Conservation (phyloP, 768 basidiomycete genomes). For the Phallus indusiatus region DNA sequence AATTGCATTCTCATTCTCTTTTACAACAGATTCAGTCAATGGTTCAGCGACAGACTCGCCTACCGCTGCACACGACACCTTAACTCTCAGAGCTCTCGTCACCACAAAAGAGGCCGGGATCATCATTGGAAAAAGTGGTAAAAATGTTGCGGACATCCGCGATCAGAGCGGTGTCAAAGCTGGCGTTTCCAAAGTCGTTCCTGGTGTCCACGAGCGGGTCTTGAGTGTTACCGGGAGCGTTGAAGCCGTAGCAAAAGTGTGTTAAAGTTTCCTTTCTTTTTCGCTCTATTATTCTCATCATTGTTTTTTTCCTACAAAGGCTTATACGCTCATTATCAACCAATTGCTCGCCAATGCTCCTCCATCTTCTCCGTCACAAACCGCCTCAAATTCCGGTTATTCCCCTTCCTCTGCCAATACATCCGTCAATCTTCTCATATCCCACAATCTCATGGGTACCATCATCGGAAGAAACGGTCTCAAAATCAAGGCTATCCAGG, state of each 20-base stretch:
- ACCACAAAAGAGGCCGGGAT: slow-evolving; percentile 96
- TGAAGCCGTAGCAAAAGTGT: slow-evolving; percentile 85
- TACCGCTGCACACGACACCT: slow-evolving; percentile 48
- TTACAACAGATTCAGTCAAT: slow-evolving; percentile 16
- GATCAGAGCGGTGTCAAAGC: slow-evolving; percentile 96
- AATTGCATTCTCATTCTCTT: background rate
- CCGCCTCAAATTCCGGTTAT: slow-evolving; percentile 51
- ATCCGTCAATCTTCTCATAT: slow-evolving; percentile 93
- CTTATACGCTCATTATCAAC: slow-evolving; percentile 88
- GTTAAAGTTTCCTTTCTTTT: slow-evolving; percentile 14
- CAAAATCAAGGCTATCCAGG: slow-evolving; percentile 99
- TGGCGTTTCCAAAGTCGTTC: slow-evolving; percentile 97
- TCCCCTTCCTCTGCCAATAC: slow-evolving; percentile 43
- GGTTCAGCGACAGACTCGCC: slow-evolving; percentile 73
- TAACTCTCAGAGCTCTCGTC: slow-evolving; percentile 91
- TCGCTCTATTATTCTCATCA: background rate
- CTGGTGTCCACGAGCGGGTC: slow-evolving; percentile 95
- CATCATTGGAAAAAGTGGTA: slow-evolving; percentile 93
- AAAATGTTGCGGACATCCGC: slow-evolving; percentile 94
- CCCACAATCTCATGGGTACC: slow-evolving; percentile 98
- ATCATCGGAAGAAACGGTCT: slow-evolving; percentile 93
- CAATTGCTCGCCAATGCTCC: slow-evolving; percentile 75
- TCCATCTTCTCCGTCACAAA: slow-evolving; percentile 55
- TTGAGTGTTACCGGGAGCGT: slow-evolving; percentile 89
- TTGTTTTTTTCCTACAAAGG: slow-evolving; percentile 43